Percentiles rank a stretch among this genome's conserved stretches.
Conservation (phyloP, 1,139 yeast genomes). For the Blastobotrys elegans region DNA sequence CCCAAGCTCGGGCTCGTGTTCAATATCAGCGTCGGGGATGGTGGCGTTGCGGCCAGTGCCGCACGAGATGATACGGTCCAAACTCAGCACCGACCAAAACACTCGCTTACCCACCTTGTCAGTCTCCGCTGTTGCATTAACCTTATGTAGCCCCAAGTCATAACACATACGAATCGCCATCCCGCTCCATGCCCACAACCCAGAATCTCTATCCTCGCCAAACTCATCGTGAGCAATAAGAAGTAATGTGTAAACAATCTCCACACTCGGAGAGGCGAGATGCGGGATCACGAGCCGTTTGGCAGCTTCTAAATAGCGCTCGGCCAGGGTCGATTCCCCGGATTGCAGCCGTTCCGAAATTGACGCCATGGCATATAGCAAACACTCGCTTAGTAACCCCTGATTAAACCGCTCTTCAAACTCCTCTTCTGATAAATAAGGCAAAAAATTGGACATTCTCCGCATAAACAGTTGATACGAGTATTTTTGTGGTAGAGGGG, state of each 20-base stretch:
- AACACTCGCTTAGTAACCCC: conserved; percentile 25
- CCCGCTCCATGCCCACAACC: conserved; percentile 31
- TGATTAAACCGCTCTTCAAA: conserved; percentile 22
- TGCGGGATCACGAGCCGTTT: conserved; percentile 27
- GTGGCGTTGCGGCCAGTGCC: conserved; percentile 29
- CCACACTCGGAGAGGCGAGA: conserved; percentile 27
- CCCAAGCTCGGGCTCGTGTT: conserved; percentile 19
- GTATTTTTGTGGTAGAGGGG: conserved; percentile 13
- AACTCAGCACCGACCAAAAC: conserved; percentile 29
- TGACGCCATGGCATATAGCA: conserved; percentile 27
- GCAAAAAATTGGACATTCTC: conserved; percentile 23
- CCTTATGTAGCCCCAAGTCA: conserved; percentile 30
- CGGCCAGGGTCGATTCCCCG: conserved; percentile 7
- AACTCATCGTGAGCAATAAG: conserved; percentile 29
- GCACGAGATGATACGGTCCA: conserved; percentile 29
- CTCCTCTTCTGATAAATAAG: conserved; percentile 23
- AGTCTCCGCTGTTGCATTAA: conserved; percentile 3
- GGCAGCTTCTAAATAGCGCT: conserved; percentile 26
- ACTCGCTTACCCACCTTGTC: conserved; percentile 19
- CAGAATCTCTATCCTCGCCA: conserved; percentile 30
- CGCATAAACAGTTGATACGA: conserved; percentile 16
- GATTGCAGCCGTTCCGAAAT: conserved; percentile 20
- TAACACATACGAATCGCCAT: conserved; percentile 31
- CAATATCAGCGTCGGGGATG: conserved; percentile 22
- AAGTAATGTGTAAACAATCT: conserved; percentile 27